phyloP scores from a whole-genome alignment of 805 yeast species.

The Schwanniomyces sp. region DNA sequence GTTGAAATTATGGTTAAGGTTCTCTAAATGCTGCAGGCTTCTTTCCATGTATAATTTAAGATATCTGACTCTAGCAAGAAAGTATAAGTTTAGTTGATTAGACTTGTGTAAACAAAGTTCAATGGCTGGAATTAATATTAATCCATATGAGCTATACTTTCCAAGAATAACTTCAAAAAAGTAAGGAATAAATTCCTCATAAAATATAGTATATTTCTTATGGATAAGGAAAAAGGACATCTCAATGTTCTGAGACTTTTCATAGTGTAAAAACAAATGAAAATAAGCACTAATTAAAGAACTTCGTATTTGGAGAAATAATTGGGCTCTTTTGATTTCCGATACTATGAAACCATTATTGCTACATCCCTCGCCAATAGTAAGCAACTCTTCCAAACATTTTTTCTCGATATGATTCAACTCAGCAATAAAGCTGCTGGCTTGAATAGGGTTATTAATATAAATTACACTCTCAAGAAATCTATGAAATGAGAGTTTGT shows the following conservation, averaged over 20 bases:
- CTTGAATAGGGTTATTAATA: slow-evolving; percentile 11
- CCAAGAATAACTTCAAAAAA: slow-evolving; percentile 17
- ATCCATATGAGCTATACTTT: slow-evolving; percentile 16
- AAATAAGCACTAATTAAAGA: slow-evolving; percentile 20
- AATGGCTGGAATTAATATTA: slow-evolving; percentile 30
- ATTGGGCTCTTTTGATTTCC: slow-evolving; percentile 8
- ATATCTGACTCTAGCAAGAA: slow-evolving; percentile 1
- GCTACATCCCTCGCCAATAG: neutral
- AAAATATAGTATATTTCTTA: slow-evolving; percentile 19
- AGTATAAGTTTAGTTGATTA: slow-evolving; percentile 19
- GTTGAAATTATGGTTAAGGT: slow-evolving; percentile 8
- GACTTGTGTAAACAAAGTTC: slow-evolving; percentile 39
- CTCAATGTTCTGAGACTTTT: slow-evolving; percentile 21
- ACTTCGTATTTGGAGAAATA: slow-evolving; percentile 12
- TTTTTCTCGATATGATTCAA: slow-evolving; percentile 8
- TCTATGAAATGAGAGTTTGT: slow-evolving; percentile 7
- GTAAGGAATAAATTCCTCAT: slow-evolving; percentile 24
- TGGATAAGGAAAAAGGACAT: slow-evolving; percentile 31
- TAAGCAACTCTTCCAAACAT: slow-evolving; percentile 3
- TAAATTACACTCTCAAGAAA: slow-evolving; percentile 15
- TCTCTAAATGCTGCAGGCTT: slow-evolving; percentile 9
- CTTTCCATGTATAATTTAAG: slow-evolving; percentile 9
- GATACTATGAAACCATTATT: neutral
- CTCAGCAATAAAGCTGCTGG: slow-evolving; percentile 7
- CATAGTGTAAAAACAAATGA: slow-evolving; percentile 37